Evolutionary conservation across 1,284 basidiomycete genomes (phyloP).

Genomic region (Ustilago crameri): DNA sequence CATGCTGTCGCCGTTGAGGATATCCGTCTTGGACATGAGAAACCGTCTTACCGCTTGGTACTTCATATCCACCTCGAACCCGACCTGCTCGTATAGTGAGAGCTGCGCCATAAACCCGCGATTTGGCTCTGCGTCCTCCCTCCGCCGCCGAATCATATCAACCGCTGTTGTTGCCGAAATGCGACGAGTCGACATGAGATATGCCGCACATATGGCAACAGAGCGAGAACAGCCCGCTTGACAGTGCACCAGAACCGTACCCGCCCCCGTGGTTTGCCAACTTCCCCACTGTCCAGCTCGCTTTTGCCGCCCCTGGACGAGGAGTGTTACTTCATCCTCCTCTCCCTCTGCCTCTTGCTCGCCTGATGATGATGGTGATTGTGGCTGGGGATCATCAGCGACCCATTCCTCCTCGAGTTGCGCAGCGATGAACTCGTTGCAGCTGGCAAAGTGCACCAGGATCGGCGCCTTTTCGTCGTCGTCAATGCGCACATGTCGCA

Average conservation of each 20-base stretch:
- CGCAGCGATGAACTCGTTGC: constrained; percentile 61
- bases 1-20: constrained; percentile 53
- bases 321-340: constrained; percentile 14
- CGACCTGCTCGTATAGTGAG: constrained; percentile 67
- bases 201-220: constrained; percentile 67
- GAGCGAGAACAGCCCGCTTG: constrained; percentile 69
- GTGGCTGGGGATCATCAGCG: constrained; percentile 10
- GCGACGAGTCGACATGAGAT: constrained; percentile 66
- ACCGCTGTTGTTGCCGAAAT: constrained; percentile 65
- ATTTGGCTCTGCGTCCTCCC: constrained; percentile 65
- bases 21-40: constrained; percentile 67
- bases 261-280: constrained; percentile 51
- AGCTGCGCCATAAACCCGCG: constrained; percentile 68
- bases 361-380: background rate
- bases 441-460: constrained; percentile 64
- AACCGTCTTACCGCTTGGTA: constrained; percentile 67
- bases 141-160: constrained; percentile 53
- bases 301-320: constrained; percentile 44
- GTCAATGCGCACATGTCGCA: constrained; percentile 67
- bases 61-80: constrained; percentile 67
- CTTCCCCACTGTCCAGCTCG: constrained; percentile 39
- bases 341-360: background rate
- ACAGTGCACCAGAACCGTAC: constrained; percentile 69
- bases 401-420: constrained; percentile 57
- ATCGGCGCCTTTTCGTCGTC: constrained; percentile 68